Evolutionary conservation across 176 grass and related monocot genomes (phyloP).

Genomic region (Aegilops bicornis): DNA sequence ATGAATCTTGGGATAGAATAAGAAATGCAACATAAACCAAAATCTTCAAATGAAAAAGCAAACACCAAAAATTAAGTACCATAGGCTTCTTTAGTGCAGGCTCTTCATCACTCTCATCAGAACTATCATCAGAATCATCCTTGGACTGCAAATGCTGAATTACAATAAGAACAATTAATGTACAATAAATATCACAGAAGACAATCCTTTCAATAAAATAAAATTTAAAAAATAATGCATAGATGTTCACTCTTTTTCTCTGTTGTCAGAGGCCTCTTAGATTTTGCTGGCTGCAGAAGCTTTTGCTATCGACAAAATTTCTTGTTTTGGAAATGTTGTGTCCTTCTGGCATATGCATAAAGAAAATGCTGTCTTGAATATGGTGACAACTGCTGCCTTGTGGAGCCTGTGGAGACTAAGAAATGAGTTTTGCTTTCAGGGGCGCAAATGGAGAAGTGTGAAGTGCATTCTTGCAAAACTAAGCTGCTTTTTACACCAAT

Average conservation of each 20-base stretch:
- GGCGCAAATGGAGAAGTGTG: no score
- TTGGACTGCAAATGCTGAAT: conserved; percentile 14
- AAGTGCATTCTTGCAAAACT: no score
- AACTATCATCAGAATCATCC: conserved; percentile 40
- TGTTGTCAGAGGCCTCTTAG: conserved; percentile 33
- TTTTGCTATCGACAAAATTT: no score
- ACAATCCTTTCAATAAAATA: not conserved
- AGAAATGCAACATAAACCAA: conserved; percentile 3
- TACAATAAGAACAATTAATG: not conserved
- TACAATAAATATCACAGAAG: not conserved
- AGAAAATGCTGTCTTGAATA: no score
- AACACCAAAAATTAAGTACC: conserved; percentile 11
- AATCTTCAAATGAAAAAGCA: not conserved
- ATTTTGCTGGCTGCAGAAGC: conserved; percentile 25
- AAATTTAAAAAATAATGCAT: conserved; percentile 22
- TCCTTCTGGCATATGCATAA: no score
- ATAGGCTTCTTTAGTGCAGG: conserved; percentile 61
- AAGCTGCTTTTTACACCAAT: no score
- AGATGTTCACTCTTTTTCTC: conserved; percentile 34
- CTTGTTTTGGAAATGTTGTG: no score
- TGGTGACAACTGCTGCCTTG: no score
- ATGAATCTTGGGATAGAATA: not conserved
- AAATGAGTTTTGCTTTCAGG: no score
- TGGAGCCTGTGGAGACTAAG: no score
- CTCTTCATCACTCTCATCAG: conserved; percentile 49